These are phyloP conservation scores for Oehlia diaphana DNA, from an alignment of 192 early-diverging fungal species.

Conservation along the genomic window DNA sequence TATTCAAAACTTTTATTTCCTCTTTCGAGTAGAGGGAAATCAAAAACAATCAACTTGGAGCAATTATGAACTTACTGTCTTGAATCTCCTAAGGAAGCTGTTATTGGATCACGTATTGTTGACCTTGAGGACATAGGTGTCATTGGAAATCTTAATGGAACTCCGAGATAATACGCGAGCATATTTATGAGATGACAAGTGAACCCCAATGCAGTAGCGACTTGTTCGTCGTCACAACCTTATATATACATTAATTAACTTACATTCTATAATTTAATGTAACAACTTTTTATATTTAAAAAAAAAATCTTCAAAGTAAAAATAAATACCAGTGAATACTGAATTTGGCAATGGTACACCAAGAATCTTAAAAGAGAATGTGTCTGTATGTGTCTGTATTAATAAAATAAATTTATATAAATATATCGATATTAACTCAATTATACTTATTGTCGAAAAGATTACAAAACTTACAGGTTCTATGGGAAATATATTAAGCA, in stretches of 20 bases:
- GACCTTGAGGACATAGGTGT: slow-evolving; percentile 75
- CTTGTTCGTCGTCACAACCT: slow-evolving; percentile 57
- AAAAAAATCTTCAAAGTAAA: not conserved
- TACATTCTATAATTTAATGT: not conserved
- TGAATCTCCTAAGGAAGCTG: slow-evolving; percentile 34
- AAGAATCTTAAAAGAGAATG: slow-evolving; percentile 48
- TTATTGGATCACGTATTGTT: slow-evolving; percentile 54
- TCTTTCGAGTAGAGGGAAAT: slow-evolving; percentile 11
- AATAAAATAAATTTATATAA: not conserved
- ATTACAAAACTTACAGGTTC: slow-evolving; percentile 34
- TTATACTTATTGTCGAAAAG: slow-evolving; percentile 9
- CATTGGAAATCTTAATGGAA: slow-evolving; percentile 75
- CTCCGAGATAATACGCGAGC: slow-evolving; percentile 67
- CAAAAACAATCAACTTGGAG: slow-evolving; percentile 38
- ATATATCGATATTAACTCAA: not conserved
- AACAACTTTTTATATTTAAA: not conserved
- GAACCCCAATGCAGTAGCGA: slow-evolving; percentile 72
- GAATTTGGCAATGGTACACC: slow-evolving; percentile 59
- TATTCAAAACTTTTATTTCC: not conserved
- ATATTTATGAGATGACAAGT: slow-evolving; percentile 65
- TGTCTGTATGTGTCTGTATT: slow-evolving; percentile 42
- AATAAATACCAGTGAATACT: slow-evolving; percentile 41
- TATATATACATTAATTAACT: slow-evolving; percentile 8
- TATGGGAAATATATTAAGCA: slow-evolving; percentile 61
- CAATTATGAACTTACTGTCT: slow-evolving; percentile 37